Evolutionary conservation across 2,329 filamentous ascomycete species (phyloP), one percentile per base, ranked within the genome.

Genomic region (Corniculantispora saksenae): DNA sequence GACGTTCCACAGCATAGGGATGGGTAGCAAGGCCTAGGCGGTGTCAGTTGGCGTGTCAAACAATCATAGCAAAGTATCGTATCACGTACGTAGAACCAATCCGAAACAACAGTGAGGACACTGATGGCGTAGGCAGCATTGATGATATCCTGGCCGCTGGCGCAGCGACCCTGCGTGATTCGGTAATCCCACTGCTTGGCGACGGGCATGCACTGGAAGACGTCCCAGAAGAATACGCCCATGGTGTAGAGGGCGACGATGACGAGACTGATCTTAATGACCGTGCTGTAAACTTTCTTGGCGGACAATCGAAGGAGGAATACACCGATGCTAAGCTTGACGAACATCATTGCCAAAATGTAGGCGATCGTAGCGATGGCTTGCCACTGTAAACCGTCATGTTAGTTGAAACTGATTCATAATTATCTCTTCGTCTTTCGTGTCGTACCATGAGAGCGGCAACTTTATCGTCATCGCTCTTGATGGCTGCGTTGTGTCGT

Each of bases 261-360:
- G 45, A 77, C 69, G 53, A 86, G 73, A 66, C 81, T 82, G 55
- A 74, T 69, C 67, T 78, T 77, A 7, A 86, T 78, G 43, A 81
- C 81, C 70, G 79, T 83, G 25, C 76, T 81, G 70, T 86, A 86
- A 23, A 79, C 71, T 55, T 75, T 79, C 50, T 79, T 74, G 3
- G 78, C 77, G 1, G 83, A 80, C 19, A 86, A 74, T 7, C 82
- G 78, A 21, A 86, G 72, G 10, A 85, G 77, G 66, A 85, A 84
- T 65, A 85, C 74, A 40, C 80, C 81, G 57, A 86, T 85, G 73
- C 84, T 84, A 59, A 86, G 73, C 73, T 86, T 86, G 73, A 85
- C 81, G 66, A 86, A 81, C 78, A 85, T 81, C 83, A 86, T 86
- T 66, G 84, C 78, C 12, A 81, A 67, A 53, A 86, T 74, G 63